Percentiles rank a stretch among this genome's conserved stretches.
These are phyloP conservation scores for Geotrichum restrictum DNA, from an alignment of 1,139 yeast species.

Conservation along the genomic window DNA sequence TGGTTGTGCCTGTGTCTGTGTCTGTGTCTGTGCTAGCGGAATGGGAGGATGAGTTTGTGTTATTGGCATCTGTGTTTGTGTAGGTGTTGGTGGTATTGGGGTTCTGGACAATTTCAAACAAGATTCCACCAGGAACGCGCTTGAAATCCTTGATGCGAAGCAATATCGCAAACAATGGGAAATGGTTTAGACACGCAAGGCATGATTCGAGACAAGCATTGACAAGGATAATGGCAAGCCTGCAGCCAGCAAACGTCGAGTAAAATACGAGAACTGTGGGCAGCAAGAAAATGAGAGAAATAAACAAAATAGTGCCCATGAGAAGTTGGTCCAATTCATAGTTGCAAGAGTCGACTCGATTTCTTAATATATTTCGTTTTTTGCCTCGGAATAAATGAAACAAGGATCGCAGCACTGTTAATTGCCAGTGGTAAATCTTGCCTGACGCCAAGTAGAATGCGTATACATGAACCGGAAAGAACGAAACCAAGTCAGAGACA, in stretches of 20 bases:
- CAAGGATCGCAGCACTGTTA: slow-evolving; percentile 63
- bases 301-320: slow-evolving; percentile 83
- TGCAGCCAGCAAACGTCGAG: slow-evolving; percentile 59
- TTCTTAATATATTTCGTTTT: slow-evolving; percentile 75
- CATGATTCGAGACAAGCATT: slow-evolving; percentile 57
- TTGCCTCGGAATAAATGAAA: slow-evolving; percentile 87
- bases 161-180: slow-evolving; percentile 79
- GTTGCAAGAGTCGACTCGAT: slow-evolving; percentile 78
- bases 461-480: slow-evolving; percentile 67
- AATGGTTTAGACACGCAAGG: slow-evolving; percentile 68
- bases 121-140: slow-evolving; percentile 87
- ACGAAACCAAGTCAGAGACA: slow-evolving; percentile 57
- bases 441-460: slow-evolving; percentile 78
- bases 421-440: slow-evolving; percentile 71
- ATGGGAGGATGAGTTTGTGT: neutral
- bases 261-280: slow-evolving; percentile 91
- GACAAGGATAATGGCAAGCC: slow-evolving; percentile 50
- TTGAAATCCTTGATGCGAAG: slow-evolving; percentile 75
- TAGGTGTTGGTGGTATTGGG: neutral
- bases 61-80: too few species aligned
- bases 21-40: neutral
- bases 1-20: neutral
- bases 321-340: slow-evolving; percentile 83
- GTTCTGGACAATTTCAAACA: slow-evolving; percentile 38
- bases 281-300: slow-evolving; percentile 67